Conservation (phyloP, 306 rosid genomes). For the Astragalus membranaceus region DNA sequence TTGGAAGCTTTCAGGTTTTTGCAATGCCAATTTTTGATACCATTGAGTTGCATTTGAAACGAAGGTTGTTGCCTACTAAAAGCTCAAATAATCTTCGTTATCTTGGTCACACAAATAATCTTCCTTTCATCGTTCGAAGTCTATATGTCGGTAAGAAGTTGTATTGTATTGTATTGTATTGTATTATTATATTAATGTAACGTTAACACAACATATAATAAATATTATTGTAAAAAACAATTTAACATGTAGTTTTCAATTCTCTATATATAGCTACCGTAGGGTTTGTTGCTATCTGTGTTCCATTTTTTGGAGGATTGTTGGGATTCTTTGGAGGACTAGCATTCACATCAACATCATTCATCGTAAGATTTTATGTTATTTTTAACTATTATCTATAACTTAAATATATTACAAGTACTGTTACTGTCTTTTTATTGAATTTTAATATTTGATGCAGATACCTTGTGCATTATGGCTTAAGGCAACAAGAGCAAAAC, state of each 20-base stretch:
- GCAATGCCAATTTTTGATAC: constrained; percentile 61
- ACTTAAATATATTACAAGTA: neutral
- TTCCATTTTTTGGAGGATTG: constrained; percentile 77
- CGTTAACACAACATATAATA: too few relatives aligned
- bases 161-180: neutral
- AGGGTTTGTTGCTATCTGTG: constrained; percentile 41
- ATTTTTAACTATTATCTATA: neutral
- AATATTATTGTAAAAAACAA: too few relatives aligned
- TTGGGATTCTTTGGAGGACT: constrained; percentile 73
- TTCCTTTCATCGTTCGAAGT: constrained; percentile 24
- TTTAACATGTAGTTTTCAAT: neutral
- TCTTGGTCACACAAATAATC: neutral
- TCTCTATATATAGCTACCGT: constrained; percentile 28
- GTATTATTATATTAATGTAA: too few relatives aligned
- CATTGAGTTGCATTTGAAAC: constrained; percentile 40
- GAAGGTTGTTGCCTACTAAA: neutral
- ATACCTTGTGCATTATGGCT: constrained; percentile 62
- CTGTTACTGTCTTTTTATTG: neutral
- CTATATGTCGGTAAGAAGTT: constrained; percentile 41
- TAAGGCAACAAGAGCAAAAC: constrained; percentile 19
- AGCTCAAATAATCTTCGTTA: constrained; percentile 36
- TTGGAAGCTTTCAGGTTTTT: constrained; percentile 73
- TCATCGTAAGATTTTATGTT: constrained; percentile 33
- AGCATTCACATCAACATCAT: constrained; percentile 64
- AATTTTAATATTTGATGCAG: constrained; percentile 19